phyloP scores from a whole-genome alignment of 192 early-diverging fungal genomes.

The Podila epigama region DNA sequence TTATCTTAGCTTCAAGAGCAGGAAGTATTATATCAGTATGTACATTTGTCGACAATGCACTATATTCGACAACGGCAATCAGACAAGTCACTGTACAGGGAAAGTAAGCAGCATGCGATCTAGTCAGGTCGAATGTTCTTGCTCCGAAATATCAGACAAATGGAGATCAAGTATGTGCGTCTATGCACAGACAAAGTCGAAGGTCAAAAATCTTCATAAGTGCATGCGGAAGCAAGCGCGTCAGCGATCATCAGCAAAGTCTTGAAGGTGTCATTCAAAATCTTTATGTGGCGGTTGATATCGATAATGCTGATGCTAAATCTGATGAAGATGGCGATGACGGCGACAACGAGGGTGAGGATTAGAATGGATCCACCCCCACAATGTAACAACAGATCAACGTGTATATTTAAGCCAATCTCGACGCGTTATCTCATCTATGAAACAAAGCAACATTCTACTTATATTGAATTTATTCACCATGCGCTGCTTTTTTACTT shows the following conservation, averaged over 20 bases:
- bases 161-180: background rate
- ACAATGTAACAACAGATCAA: no score
- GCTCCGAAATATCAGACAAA: background rate
- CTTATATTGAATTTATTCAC: no score
- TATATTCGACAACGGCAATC: background rate
- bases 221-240: background rate
- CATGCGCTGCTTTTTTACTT: no score
- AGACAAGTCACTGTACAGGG: constrained; percentile 3
- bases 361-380: no score
- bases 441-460: no score
- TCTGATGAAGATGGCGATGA: background rate
- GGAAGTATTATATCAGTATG: no score
- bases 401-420: no score
- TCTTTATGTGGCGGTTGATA: no score
- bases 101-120: background rate
- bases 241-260: background rate
- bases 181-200: constrained; percentile 5
- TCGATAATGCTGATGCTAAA: no score
- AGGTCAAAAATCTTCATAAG: background rate
- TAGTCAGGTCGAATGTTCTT: background rate
- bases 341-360: no score
- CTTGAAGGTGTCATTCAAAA: background rate
- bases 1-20: no score
- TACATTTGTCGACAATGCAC: background rate
- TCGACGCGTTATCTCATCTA: no score